A percentile compares a stretch with the other conserved stretches of the same genome.
Evolutionary conservation across 176 grass and related monocot species (phyloP).

Genomic region (Oryza meyeriana): DNA sequence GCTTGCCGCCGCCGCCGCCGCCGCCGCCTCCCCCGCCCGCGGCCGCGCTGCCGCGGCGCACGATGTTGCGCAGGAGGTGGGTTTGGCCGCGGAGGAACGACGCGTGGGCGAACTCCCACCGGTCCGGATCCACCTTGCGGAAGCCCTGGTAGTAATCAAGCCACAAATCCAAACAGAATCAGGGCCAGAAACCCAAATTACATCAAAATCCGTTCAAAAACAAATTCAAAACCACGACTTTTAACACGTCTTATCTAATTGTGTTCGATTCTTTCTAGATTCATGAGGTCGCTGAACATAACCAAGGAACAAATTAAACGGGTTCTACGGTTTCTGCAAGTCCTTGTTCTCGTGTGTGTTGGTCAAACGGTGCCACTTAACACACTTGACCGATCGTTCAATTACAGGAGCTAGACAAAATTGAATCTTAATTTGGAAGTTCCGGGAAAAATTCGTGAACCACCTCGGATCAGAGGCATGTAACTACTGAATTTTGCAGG

Average conservation of each 20-base stretch:
- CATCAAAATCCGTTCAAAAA: neutral
- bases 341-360: neutral
- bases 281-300: neutral
- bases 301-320: neutral
- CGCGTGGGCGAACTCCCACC: conserved; percentile 76
- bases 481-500: neutral
- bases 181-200: neutral
- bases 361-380: neutral
- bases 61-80: conserved; percentile 58
- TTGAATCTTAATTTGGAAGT: neutral
- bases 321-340: neutral
- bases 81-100: conserved; percentile 71
- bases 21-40: neutral
- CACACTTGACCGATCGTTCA: neutral
- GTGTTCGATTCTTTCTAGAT: neutral
- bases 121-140: conserved; percentile 76
- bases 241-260: neutral
- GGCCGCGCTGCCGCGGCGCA: conserved; percentile 39
- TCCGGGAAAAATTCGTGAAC: neutral
- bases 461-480: neutral
- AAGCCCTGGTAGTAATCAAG: conserved; percentile 47
- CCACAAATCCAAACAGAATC: neutral
- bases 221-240: neutral
- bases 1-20: conserved; percentile 21
- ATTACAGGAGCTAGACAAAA: neutral